Evolutionary conservation across 768 basidiomycete species (phyloP).

Genomic region (Trametes sanguinea): DNA sequence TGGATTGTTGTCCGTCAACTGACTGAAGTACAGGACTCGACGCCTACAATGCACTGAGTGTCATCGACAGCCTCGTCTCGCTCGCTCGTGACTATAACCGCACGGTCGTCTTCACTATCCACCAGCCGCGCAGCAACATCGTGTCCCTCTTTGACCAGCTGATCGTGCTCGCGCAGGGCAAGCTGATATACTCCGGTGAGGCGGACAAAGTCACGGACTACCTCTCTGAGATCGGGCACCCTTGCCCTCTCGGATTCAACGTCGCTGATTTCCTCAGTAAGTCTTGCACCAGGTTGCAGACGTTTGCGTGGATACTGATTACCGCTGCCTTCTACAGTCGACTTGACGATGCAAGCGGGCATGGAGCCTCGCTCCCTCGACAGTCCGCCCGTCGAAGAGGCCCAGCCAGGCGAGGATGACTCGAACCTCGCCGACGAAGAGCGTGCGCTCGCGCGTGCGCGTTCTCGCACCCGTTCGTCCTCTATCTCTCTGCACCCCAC

Average conservation of each 20-base stretch:
- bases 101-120: conserved; percentile 96
- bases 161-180: conserved; percentile 81
- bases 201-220: conserved; percentile 76
- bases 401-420: conserved; percentile 38
- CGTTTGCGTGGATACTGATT: conserved; percentile 6
- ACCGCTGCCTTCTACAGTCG: conserved; percentile 31
- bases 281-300: not conserved
- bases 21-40: conserved; percentile 66
- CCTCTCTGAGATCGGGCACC: conserved; percentile 73
- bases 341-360: conserved; percentile 46
- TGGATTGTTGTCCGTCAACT: not conserved
- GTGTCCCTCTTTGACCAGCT: conserved; percentile 94
- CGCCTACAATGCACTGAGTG: conserved; percentile 93
- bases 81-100: conserved; percentile 89
- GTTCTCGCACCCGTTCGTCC: conserved; percentile 30
- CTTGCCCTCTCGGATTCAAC: conserved; percentile 93
- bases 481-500: conserved; percentile 43
- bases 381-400: conserved; percentile 31
- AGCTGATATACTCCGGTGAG: conserved; percentile 82
- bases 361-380: conserved; percentile 39
- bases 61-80: conserved; percentile 84
- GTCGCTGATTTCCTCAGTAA: conserved; percentile 94
- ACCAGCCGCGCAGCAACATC: conserved; percentile 97
- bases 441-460: conserved; percentile 54
- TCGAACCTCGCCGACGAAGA: conserved; percentile 68